Evolutionary conservation across 306 rosid genomes (phyloP).

Genomic region (Trichosanthes truncata): DNA sequence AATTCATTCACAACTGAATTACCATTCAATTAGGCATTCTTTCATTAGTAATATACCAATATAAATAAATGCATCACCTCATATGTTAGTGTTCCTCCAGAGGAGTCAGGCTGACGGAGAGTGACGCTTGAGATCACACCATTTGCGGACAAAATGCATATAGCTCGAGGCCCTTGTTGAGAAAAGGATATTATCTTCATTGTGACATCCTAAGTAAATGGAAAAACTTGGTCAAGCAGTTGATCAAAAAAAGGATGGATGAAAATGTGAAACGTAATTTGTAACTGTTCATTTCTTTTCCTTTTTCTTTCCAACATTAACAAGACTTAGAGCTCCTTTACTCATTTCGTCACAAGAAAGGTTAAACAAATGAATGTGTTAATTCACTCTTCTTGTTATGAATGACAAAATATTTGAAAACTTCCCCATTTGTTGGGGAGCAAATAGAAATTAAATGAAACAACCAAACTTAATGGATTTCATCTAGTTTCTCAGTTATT

Average conservation of each 20-base stretch:
- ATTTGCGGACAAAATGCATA: slow-evolving; percentile 86
- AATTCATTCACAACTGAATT: background rate
- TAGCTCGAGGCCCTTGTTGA: slow-evolving; percentile 90
- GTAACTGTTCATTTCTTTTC: background rate
- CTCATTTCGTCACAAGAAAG: background rate
- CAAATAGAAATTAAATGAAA: background rate
- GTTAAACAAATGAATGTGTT: background rate
- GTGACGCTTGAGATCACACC: slow-evolving; percentile 92
- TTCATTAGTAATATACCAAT: background rate
- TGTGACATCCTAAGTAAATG: slow-evolving; percentile 61
- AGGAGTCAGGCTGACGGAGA: slow-evolving; percentile 88
- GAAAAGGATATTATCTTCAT: slow-evolving; percentile 97
- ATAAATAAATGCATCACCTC: slow-evolving; percentile 37
- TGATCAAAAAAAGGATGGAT: slow-evolving; percentile 1
- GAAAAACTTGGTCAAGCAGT: slow-evolving; percentile 3
- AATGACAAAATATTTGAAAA: background rate
- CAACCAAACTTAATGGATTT: background rate
- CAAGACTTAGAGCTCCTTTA: background rate
- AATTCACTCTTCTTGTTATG: background rate
- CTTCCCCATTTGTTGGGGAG: background rate
- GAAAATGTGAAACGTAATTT: background rate
- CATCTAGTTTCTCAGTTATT: background rate
- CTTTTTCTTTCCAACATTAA: background rate
- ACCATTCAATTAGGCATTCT: background rate
- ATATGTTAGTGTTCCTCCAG: slow-evolving; percentile 76